A percentile compares a stretch with the other conserved stretches of the same genome.
Conservation (phyloP, 139 green algal species). For the Tetradesmus lagerheimii region DNA sequence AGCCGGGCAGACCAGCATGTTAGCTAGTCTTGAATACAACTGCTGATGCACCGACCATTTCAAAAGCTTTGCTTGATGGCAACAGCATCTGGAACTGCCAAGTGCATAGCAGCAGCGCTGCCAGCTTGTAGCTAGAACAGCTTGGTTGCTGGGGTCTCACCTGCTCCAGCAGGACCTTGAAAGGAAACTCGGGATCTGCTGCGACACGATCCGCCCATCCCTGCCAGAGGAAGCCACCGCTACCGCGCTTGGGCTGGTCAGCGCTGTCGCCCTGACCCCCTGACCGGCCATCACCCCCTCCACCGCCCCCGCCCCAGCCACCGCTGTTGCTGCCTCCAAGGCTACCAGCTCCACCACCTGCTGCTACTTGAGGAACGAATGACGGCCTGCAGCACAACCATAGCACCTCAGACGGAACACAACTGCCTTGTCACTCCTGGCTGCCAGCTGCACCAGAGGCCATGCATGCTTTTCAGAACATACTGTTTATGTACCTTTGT, state of each 20-base stretch:
- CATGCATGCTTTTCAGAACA: not conserved
- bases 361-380: slow-evolving; percentile 12
- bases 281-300: slow-evolving; percentile 40
- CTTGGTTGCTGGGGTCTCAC: slow-evolving; percentile 24
- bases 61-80: too few species aligned
- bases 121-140: not conserved
- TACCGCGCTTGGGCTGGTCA: slow-evolving; percentile 44
- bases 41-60: too few species aligned
- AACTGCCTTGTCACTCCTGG: not conserved
- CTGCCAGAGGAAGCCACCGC: slow-evolving; percentile 65
- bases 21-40: not conserved
- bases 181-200: slow-evolving; percentile 90
- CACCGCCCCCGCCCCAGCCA: slow-evolving; percentile 38
- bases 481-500: not conserved
- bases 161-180: slow-evolving; percentile 95
- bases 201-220: slow-evolving; percentile 92
- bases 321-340: slow-evolving; percentile 30
- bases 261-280: slow-evolving; percentile 24
- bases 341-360: slow-evolving; percentile 39
- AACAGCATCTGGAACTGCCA: not conserved
- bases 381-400: not conserved
- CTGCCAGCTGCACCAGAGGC: not conserved
- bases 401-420: not conserved
- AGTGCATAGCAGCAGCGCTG: not conserved
- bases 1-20: not conserved